These are phyloP conservation scores for Ophiocordyceps robertsii DNA, from an alignment of 2,329 filamentous ascomycete genomes.

Conservation along the genomic window DNA sequence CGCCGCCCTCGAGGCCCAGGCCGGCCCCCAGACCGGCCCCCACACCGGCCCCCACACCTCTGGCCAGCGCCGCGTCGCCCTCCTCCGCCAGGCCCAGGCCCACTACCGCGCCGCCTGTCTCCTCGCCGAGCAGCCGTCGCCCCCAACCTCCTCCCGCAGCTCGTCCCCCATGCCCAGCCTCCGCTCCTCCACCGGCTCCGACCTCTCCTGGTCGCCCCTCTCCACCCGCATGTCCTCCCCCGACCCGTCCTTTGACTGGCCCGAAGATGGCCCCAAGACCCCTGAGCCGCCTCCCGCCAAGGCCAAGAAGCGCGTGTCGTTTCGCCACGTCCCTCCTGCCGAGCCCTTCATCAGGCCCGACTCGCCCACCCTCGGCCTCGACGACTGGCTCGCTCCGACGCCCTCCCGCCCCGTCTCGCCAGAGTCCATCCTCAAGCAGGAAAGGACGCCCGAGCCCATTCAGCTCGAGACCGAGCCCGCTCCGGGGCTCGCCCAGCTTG, in stretches of 20 bases:
- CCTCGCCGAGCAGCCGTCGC: constrained; percentile 27
- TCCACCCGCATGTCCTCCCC: constrained; percentile 33
- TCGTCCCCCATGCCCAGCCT: constrained; percentile 25
- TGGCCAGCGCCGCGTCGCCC: constrained; percentile 25
- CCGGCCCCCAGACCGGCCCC: constrained; percentile 32
- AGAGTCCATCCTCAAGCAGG: constrained; percentile 7
- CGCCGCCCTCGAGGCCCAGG: constrained; percentile 43
- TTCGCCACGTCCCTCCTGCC: constrained; percentile 18
- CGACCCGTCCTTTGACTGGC: constrained; percentile 21
- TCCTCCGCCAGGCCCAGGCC: constrained; percentile 36
- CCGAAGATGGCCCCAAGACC: constrained; percentile 5
- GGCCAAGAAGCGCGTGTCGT: constrained; percentile 26
- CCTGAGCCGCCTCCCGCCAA: constrained; percentile 8
- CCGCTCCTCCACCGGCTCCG: constrained; percentile 32
- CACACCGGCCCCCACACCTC: constrained; percentile 35
- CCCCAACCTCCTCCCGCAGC: constrained; percentile 23
- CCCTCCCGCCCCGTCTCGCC: constrained; percentile 8
- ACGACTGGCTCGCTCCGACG: constrained; percentile 22
- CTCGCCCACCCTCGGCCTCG: constrained; percentile 45
- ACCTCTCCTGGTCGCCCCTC: constrained; percentile 28
- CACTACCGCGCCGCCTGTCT: constrained; percentile 37
- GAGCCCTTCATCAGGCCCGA: constrained; percentile 42
- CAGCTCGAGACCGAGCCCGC: background rate
- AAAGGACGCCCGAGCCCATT: background rate
- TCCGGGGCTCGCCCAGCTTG: constrained; percentile 4